Conservation (phyloP, 768 basidiomycete species). For the Tephrocybe sp. region DNA sequence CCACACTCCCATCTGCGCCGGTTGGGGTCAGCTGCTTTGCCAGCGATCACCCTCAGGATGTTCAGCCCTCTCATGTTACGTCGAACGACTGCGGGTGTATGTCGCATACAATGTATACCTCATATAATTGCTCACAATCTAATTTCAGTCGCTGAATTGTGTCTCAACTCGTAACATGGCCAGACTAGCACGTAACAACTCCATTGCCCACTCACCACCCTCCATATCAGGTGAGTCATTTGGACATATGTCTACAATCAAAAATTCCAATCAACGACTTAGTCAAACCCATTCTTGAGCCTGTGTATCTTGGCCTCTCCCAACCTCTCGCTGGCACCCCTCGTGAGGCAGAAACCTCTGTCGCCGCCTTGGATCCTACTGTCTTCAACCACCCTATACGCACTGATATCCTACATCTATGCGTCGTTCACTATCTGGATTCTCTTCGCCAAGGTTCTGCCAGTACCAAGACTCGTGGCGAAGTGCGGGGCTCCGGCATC, state of each 20-base stretch:
- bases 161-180: conserved; percentile 12
- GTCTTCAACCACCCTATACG: conserved; percentile 90
- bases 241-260: neutral
- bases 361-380: conserved; percentile 62
- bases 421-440: conserved; percentile 85
- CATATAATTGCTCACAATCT: neutral
- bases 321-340: conserved; percentile 47
- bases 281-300: conserved; percentile 41
- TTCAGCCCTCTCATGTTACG: conserved; percentile 4
- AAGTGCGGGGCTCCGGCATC: conserved; percentile 84
- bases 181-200: conserved; percentile 6
- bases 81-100: conserved; percentile 3
- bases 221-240: conserved; percentile 10
- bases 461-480: conserved; percentile 85
- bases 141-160: neutral
- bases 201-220: neutral
- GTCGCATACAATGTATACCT: neutral
- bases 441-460: conserved; percentile 90
- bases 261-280: conserved; percentile 3
- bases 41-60: conserved; percentile 3
- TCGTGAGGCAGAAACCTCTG: conserved; percentile 42
- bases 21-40: conserved; percentile 1
- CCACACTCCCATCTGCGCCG: conserved; percentile 7
- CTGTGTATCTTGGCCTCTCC: conserved; percentile 62
- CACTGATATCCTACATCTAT: conserved; percentile 89